Evolutionary conservation across 2,329 filamentous ascomycete species (phyloP), one percentile per base, ranked within the genome.

Genomic region (Calonectria ilicicola): DNA sequence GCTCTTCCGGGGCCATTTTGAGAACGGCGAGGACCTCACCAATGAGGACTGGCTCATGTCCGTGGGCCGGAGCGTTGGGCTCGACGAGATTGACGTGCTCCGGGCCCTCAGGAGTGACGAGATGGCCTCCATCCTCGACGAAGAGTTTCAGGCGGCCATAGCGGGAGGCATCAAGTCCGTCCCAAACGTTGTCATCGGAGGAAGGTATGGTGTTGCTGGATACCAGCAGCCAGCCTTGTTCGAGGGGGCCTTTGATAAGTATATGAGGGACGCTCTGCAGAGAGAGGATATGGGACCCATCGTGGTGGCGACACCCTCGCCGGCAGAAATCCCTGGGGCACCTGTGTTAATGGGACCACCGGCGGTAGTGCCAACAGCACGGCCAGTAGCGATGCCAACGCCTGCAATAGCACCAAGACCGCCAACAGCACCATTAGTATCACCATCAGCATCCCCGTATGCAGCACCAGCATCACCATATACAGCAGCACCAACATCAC

Each of bases 141-240:
- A 76, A 9, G 80, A 83, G 69, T 81, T 81, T 1, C 67, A 78
- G 51, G 73, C 58, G 9, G 82, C 83, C 49, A 77, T 77, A 27
- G 73, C 77, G 14, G 74, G 77, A 5, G 83, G 82, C 8, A 84
- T 96, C 66, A 87, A 86, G 69, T 94, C 93, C 0, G 93, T 96
- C 76, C 94, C 94, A 19, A 92, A 93, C 77, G 94, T 94, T 78
- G 91, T 91, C 2, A 88, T 96, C 64, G 93, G 95, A 80, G 90
- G 88, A 1, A 86, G 86, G 78, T 95, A 91, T 82, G 89, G 92
- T 75, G 86, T 96, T 21, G 91, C 92, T 10, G 94, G 94, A 1
- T 93, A 92, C 68, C 93, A 96, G 85, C 90, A 92, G 72, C 86
- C 90, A 3, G 87, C 87, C 53, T 87, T 92, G 0, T 95, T 95